A percentile compares a stretch with the other conserved stretches of the same genome.
Conservation (phyloP, 495 filamentous ascomycete species). For the Thermochaetoides thermophila region DNA sequence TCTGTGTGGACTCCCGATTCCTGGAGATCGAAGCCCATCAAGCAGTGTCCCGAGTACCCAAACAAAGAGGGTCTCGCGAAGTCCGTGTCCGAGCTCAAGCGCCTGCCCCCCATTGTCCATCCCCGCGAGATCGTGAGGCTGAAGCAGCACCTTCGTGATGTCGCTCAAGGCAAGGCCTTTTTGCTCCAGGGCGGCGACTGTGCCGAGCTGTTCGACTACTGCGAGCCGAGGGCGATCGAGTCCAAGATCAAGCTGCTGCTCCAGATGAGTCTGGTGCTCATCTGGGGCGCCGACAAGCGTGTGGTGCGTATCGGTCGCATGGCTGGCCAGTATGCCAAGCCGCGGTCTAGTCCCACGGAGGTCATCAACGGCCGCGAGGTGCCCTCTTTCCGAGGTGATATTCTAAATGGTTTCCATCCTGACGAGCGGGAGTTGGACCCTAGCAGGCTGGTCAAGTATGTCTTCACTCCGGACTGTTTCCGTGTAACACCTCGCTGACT, state of each 20-base stretch:
- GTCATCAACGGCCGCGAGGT: conserved; percentile 63
- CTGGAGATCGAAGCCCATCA: conserved; percentile 83
- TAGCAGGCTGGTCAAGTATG: conserved; percentile 55
- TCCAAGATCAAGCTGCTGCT: conserved; percentile 91
- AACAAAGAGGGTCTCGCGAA: conserved; percentile 48
- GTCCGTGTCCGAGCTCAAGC: conserved; percentile 54
- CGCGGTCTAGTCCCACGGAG: conserved; percentile 78
- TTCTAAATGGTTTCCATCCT: conserved; percentile 72
- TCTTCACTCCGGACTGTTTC: background rate
- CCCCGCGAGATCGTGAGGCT: conserved; percentile 71
- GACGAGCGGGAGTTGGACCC: conserved; percentile 68
- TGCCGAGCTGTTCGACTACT: conserved; percentile 95
- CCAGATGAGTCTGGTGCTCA: conserved; percentile 88
- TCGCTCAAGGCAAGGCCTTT: conserved; percentile 84
- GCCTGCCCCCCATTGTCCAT: conserved; percentile 79
- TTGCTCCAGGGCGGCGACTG: conserved; percentile 94
- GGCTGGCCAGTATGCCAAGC: conserved; percentile 96
- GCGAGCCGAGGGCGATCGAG: conserved; percentile 74
- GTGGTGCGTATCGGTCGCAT: conserved; percentile 91
- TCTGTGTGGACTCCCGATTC: conserved; percentile 46
- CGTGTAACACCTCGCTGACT: background rate
- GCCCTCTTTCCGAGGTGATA: conserved; percentile 86
- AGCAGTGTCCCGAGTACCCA: conserved; percentile 73
- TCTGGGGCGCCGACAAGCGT: conserved; percentile 80
- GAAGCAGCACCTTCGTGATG: conserved; percentile 61